phyloP scores from a whole-genome alignment of 1,139 yeast species.

The Saccharomyces hybrid region DNA sequence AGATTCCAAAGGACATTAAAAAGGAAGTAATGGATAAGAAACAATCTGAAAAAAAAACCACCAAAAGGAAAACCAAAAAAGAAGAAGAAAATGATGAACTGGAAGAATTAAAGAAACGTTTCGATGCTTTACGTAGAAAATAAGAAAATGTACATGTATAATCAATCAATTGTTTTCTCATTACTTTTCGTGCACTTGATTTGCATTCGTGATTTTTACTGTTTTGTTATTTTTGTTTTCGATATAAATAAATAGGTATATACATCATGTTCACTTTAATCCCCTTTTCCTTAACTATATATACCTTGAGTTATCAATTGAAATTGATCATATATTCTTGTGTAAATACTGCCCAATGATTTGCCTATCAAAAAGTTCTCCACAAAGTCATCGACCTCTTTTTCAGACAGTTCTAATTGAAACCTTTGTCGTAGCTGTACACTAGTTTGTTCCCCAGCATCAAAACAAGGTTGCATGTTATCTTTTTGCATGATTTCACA shows the following conservation, averaged over 20 bases:
- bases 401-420: conserved; percentile 65
- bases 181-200: background rate
- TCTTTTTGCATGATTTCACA: conserved; percentile 93
- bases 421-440: conserved; percentile 70
- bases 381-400: conserved; percentile 69
- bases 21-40: conserved; percentile 22
- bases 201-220: background rate
- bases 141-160: conserved; percentile 1
- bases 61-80: conserved; percentile 15
- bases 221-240: background rate
- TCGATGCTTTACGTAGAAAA: conserved; percentile 40
- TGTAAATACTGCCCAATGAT: conserved; percentile 82
- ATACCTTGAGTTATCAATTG: conserved; percentile 93
- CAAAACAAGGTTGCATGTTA: conserved; percentile 83
- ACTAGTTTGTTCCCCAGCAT: conserved; percentile 77
- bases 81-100: conserved; percentile 37
- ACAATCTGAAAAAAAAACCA: conserved; percentile 13
- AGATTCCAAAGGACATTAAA: conserved; percentile 37
- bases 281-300: conserved; percentile 41
- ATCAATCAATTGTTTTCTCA: background rate
- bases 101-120: conserved; percentile 47
- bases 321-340: conserved; percentile 87
- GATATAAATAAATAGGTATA: background rate
- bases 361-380: conserved; percentile 67
- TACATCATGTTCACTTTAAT: background rate